Conservation (phyloP, 495 filamentous ascomycete species). For the Xylaria venustula region DNA sequence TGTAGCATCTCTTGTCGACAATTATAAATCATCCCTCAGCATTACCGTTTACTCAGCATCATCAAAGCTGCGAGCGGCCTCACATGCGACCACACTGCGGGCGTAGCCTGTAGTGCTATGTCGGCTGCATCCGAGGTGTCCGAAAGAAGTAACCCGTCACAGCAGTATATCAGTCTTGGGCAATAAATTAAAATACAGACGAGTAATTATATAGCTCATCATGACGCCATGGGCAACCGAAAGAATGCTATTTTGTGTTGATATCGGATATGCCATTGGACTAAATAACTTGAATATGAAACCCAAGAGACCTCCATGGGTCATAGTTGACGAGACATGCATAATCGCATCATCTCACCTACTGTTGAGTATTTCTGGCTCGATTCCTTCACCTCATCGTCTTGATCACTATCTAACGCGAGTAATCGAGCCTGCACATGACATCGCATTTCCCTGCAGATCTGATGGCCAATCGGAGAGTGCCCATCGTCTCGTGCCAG, state of each 20-base stretch:
- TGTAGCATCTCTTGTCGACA: too few species aligned
- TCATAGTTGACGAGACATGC: background rate
- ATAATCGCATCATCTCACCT: background rate
- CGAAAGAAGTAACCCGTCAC: too few species aligned
- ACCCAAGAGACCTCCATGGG: background rate
- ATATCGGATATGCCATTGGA: background rate
- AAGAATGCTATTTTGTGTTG: background rate
- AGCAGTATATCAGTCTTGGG: background rate
- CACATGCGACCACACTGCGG: too few species aligned
- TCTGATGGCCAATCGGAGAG: background rate
- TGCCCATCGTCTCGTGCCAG: background rate
- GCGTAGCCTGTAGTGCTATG: too few species aligned
- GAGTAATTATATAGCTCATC: background rate
- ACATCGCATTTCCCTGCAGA: background rate
- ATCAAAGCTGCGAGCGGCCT: too few species aligned
- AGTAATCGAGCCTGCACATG: background rate
- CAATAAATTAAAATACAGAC: background rate
- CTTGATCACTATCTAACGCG: background rate
- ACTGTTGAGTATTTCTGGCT: background rate
- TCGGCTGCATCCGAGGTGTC: too few species aligned
- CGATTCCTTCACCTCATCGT: background rate
- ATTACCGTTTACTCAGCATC: too few species aligned
- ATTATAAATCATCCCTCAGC: too few species aligned
- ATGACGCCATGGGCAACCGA: too few species aligned
- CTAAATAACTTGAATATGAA: background rate